These are phyloP conservation scores for Cytidiella melzeri DNA, from an alignment of 768 basidiomycete species.

Conservation along the genomic window DNA sequence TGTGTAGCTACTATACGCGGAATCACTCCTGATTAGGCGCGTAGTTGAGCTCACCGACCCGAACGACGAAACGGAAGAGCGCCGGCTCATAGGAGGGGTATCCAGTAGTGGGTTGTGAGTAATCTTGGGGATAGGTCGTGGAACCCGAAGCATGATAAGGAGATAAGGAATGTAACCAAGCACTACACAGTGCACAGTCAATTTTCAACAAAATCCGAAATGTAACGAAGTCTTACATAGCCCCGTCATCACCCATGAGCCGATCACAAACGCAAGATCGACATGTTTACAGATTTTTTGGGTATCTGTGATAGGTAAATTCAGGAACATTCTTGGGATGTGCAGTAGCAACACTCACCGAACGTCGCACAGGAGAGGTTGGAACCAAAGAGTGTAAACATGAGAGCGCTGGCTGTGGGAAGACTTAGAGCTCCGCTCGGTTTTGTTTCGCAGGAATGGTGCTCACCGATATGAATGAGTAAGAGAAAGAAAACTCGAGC, in stretches of 20 bases:
- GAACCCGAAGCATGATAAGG: conserved; percentile 20
- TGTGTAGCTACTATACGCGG: neutral
- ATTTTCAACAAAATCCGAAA: neutral
- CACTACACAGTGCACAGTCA: conserved; percentile 12
- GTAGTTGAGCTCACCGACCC: conserved; percentile 13
- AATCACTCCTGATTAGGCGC: conserved; percentile 6
- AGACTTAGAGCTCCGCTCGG: too few species aligned
- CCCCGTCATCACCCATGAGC: conserved; percentile 17
- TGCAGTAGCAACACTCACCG: conserved; percentile 14
- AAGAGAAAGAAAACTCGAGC: conserved; percentile 19
- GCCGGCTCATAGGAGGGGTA: conserved; percentile 5
- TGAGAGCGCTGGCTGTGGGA: conserved; percentile 14
- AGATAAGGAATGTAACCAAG: conserved; percentile 19
- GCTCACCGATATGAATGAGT: conserved; percentile 18
- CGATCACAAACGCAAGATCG: conserved; percentile 12
- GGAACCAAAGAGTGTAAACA: conserved; percentile 16
- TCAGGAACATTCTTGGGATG: neutral
- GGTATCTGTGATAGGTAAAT: conserved; percentile 16
- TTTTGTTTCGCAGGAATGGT: too few species aligned
- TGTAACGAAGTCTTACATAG: conserved; percentile 14
- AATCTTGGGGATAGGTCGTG: conserved; percentile 16
- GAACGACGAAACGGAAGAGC: conserved; percentile 8
- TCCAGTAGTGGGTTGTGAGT: conserved; percentile 17
- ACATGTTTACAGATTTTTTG: conserved; percentile 16
- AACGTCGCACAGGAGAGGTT: conserved; percentile 20